These are phyloP conservation scores for Flueggea neowawraea DNA, from an alignment of 441 rosid genomes.

Conservation along the genomic window DNA sequence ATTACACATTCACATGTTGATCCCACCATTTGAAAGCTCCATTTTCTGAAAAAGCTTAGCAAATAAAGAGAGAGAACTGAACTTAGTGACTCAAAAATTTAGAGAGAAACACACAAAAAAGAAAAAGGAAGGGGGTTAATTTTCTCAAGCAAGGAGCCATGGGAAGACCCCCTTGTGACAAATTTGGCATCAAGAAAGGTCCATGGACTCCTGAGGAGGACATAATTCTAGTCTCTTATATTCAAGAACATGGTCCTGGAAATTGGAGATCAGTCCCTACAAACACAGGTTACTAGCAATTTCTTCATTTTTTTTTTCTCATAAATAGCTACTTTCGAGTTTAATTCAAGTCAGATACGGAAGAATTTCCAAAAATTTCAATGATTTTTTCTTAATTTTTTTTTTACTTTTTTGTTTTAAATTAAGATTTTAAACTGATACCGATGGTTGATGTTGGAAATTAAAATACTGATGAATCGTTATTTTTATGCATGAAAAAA, in stretches of 20 bases:
- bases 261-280: constrained; percentile 99
- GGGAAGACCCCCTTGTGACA: constrained; percentile 99
- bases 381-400: too few species aligned
- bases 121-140: background rate
- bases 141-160: constrained; percentile 26
- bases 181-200: constrained; percentile 95
- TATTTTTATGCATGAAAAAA: background rate
- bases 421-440: too few species aligned
- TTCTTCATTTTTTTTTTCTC: background rate
- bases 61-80: too few species aligned
- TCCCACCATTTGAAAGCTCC: too few species aligned
- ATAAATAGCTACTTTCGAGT: background rate
- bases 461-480: too few species aligned
- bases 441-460: too few species aligned
- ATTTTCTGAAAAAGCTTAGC: too few species aligned
- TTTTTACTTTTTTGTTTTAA: too few species aligned
- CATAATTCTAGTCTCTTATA: constrained; percentile 90
- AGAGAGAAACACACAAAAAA: background rate
- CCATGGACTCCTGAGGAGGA: constrained; percentile 99
- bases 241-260: constrained; percentile 96
- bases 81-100: too few species aligned
- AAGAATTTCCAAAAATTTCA: too few species aligned
- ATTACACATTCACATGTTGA: constrained; percentile 6
- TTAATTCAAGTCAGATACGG: background rate
- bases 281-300: constrained; percentile 60